phyloP scores from a whole-genome alignment of 202 grass and related monocot genomes.

The Setaria viridis region DNA sequence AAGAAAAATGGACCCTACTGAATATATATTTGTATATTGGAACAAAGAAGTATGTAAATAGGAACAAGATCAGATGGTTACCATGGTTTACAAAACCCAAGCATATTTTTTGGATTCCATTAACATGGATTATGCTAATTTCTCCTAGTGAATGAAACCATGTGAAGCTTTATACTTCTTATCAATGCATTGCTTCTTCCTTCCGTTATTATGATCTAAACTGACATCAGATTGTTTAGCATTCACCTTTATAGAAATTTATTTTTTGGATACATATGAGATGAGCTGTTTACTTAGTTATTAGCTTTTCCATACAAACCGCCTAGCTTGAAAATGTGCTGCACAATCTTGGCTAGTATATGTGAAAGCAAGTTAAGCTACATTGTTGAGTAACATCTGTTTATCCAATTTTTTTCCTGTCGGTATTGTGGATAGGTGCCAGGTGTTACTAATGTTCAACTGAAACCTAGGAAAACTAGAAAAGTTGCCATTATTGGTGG shows the following conservation, averaged over 20 bases:
- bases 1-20: neutral
- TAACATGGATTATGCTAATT: neutral
- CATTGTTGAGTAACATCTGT: neutral
- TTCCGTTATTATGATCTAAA: neutral
- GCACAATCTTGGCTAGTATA: neutral
- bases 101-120: neutral
- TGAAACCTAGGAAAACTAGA: conserved; percentile 87
- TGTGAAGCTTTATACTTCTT: neutral
- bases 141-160: neutral
- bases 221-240: neutral
- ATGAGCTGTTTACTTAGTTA: neutral
- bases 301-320: neutral
- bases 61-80: neutral
- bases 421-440: conserved; percentile 67
- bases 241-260: neutral
- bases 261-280: neutral
- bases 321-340: neutral
- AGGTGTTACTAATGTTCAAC: conserved; percentile 79
- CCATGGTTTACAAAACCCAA: neutral
- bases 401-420: neutral
- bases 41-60: neutral
- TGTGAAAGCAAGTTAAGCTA: neutral
- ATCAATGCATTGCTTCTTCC: neutral
- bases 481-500: conserved; percentile 94
- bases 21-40: neutral